phyloP scores from a whole-genome alignment of 2,329 filamentous ascomycete species.

The Colletotrichum eleusines region DNA sequence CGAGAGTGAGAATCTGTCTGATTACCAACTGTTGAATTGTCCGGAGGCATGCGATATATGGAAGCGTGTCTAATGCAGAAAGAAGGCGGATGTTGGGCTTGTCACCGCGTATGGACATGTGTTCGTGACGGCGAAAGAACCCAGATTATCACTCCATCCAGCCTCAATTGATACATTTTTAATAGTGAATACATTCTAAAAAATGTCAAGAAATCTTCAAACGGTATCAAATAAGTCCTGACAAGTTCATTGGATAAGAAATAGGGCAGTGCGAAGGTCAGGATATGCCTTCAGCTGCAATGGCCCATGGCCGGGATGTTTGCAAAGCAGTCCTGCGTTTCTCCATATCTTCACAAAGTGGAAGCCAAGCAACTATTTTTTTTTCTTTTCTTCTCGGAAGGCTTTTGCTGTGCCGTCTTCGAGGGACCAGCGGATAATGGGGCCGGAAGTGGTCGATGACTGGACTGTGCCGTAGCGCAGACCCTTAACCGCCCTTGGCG shows the following conservation, averaged over 20 bases:
- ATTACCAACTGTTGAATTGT: background rate
- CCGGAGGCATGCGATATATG: too few species aligned
- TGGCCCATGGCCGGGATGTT: background rate
- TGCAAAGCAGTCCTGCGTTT: background rate
- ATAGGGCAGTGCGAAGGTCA: too few species aligned
- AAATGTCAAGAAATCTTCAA: too few species aligned
- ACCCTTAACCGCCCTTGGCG: background rate
- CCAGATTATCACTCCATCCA: background rate
- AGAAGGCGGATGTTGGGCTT: background rate
- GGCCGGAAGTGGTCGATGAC: background rate
- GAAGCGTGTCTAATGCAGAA: background rate
- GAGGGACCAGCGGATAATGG: background rate
- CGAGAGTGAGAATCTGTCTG: background rate
- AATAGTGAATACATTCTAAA: too few species aligned
- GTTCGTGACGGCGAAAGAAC: background rate
- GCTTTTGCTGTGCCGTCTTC: background rate
- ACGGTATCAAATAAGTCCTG: background rate
- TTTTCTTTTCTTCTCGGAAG: background rate
- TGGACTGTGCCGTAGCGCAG: background rate
- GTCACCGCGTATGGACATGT: background rate
- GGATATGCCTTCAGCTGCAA: background rate
- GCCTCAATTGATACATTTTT: background rate
- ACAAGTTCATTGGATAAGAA: fast-evolving
- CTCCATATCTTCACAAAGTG: background rate
- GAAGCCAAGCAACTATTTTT: background rate